Conservation (phyloP, 1,284 basidiomycete genomes). For the Fomitopsis schrenkii region DNA sequence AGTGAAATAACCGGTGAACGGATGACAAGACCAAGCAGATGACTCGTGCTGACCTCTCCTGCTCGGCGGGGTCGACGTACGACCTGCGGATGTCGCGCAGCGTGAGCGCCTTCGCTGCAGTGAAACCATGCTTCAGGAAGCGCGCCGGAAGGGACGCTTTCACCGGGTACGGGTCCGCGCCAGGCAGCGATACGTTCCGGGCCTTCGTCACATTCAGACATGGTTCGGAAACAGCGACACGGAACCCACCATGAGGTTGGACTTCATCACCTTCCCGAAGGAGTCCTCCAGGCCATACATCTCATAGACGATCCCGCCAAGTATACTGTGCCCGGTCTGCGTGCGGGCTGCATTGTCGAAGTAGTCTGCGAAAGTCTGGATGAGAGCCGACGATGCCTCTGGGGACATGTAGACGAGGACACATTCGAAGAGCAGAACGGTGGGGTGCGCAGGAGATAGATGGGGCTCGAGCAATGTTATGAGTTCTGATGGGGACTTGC, state of each 20-base stretch:
- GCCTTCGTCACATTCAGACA: slow-evolving; percentile 40
- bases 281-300: slow-evolving; percentile 84
- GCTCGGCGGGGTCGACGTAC: slow-evolving; percentile 52
- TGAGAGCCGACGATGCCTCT: slow-evolving; percentile 50
- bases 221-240: background rate
- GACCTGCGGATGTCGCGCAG: slow-evolving; percentile 63
- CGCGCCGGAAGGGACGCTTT: slow-evolving; percentile 55
- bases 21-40: too few relatives aligned
- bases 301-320: slow-evolving; percentile 78
- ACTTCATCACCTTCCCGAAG: slow-evolving; percentile 86
- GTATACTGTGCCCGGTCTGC: slow-evolving; percentile 16
- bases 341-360: slow-evolving; percentile 30
- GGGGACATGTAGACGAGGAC: slow-evolving; percentile 87
- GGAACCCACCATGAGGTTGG: slow-evolving; percentile 68
- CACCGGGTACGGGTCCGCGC: slow-evolving; percentile 59
- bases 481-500: slow-evolving; percentile 42
- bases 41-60: slow-evolving; percentile 48
- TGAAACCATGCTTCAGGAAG: slow-evolving; percentile 60
- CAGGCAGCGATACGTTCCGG: slow-evolving; percentile 73
- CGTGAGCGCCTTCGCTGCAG: slow-evolving; percentile 50
- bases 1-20: background rate
- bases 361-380: slow-evolving; percentile 71
- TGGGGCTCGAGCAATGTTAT: slow-evolving; percentile 37
- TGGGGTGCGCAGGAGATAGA: slow-evolving; percentile 68
- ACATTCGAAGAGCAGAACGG: slow-evolving; percentile 87